Conservation (phyloP, 129 eudicot species). For the Flaveria bidentis region DNA sequence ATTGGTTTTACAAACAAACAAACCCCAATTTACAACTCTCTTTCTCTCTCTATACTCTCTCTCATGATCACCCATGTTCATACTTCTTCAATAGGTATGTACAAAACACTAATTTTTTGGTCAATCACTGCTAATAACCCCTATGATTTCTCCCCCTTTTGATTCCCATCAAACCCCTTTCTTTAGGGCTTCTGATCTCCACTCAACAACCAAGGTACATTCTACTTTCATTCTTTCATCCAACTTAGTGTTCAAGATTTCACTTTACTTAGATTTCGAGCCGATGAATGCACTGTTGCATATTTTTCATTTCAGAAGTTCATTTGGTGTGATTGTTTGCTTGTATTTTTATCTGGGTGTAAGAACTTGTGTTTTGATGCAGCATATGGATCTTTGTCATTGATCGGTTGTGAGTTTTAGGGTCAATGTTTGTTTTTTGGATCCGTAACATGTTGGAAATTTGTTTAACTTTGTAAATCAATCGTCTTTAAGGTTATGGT, state of each 20-base stretch:
- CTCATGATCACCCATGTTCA: constrained; percentile 42
- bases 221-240: neutral
- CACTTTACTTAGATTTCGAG: constrained; percentile 21
- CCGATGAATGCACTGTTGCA: too few relatives aligned
- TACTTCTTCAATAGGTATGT: constrained; percentile 36
- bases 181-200: constrained; percentile 39
- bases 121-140: constrained; percentile 24
- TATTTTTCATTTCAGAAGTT: neutral
- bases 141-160: constrained; percentile 17
- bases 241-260: neutral
- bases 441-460: constrained; percentile 21
- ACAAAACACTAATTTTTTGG: constrained; percentile 15
- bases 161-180: constrained; percentile 18
- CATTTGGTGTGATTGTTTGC: constrained; percentile 8
- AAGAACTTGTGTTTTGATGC: neutral
- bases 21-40: constrained; percentile 23
- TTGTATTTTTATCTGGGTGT: neutral
- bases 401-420: constrained; percentile 5
- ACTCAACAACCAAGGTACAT: constrained; percentile 34
- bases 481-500: neutral
- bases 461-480: neutral
- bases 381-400: constrained; percentile 30
- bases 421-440: constrained; percentile 31
- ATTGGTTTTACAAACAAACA: constrained; percentile 29
- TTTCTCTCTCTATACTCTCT: constrained; percentile 25